A percentile compares a stretch with the other conserved stretches of the same genome.
These are phyloP conservation scores for Paraphoma chrysanthemicola DNA, from an alignment of 2,329 filamentous ascomycete species.

Conservation along the genomic window DNA sequence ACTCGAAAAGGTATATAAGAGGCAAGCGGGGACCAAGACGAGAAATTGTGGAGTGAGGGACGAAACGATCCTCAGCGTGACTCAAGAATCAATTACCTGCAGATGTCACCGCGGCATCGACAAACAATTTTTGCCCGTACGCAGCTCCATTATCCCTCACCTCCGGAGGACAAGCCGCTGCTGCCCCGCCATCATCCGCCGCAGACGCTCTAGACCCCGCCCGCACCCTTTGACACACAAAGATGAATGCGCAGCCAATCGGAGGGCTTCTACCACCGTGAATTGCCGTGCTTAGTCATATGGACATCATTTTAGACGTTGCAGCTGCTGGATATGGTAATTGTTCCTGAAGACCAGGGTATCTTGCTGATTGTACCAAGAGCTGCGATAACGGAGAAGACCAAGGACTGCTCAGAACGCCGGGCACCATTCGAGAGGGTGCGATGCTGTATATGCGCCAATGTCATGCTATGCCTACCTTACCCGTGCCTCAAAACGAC, in stretches of 20 bases:
- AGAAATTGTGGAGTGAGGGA: slow-evolving; percentile 7
- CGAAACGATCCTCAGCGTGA: slow-evolving; percentile 22
- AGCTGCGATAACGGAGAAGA: slow-evolving; percentile 15
- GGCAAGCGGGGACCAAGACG: background rate
- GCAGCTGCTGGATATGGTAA: slow-evolving; percentile 8
- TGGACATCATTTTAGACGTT: background rate
- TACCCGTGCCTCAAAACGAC: background rate
- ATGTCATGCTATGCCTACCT: slow-evolving; percentile 20
- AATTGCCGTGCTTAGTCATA: slow-evolving; percentile 35
- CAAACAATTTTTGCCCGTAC: slow-evolving; percentile 30
- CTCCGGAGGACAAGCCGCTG: slow-evolving; percentile 18
- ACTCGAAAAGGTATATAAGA: slow-evolving; percentile 2
- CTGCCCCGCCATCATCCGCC: slow-evolving; percentile 20
- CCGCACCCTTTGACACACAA: slow-evolving; percentile 30
- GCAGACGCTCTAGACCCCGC: slow-evolving; percentile 22
- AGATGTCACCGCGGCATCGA: slow-evolving; percentile 29
- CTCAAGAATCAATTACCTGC: slow-evolving; percentile 31
- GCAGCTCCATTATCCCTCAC: slow-evolving; percentile 21
- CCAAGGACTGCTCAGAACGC: slow-evolving; percentile 13
- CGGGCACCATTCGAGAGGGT: slow-evolving; percentile 19
- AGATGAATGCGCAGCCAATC: slow-evolving; percentile 21
- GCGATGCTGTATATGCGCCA: slow-evolving; percentile 16
- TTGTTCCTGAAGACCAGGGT: slow-evolving; percentile 16
- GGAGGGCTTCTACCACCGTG: slow-evolving; percentile 20
- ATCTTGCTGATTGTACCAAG: slow-evolving; percentile 9